phyloP scores from a whole-genome alignment of 2,329 filamentous ascomycete species.

The Xylariaceae sp. region DNA sequence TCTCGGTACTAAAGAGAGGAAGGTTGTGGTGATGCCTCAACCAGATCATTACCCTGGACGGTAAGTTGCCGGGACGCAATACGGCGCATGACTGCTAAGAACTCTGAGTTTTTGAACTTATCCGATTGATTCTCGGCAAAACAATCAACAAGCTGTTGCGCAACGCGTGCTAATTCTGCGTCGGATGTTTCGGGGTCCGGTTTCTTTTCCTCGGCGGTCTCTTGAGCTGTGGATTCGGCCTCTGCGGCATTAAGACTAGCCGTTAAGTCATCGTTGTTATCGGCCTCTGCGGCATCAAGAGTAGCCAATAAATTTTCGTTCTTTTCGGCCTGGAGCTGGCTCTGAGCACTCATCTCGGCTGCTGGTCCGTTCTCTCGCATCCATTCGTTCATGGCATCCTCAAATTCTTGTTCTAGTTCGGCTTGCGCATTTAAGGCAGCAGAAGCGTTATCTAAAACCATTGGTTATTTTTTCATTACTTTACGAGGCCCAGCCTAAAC shows the following conservation, averaged over 20 bases:
- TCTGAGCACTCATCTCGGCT: background rate
- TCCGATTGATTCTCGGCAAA: slow-evolving; percentile 64
- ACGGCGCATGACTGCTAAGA: slow-evolving; percentile 71
- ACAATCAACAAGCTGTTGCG: slow-evolving; percentile 64
- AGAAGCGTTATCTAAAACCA: background rate
- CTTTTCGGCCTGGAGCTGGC: slow-evolving; percentile 10
- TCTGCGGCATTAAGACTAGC: background rate
- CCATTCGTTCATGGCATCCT: slow-evolving; percentile 24
- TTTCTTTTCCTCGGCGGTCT: slow-evolving; percentile 22
- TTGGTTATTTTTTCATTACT: background rate
- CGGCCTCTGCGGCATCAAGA: too few species aligned
- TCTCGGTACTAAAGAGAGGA: background rate
- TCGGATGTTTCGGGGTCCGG: slow-evolving; percentile 38
- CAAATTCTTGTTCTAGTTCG: slow-evolving; percentile 17
- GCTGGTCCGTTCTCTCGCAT: slow-evolving; percentile 19
- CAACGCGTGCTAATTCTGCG: slow-evolving; percentile 68
- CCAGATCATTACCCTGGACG: slow-evolving; percentile 66
- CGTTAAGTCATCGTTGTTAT: background rate
- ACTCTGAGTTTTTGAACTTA: slow-evolving; percentile 76
- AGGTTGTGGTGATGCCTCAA: slow-evolving; percentile 33
- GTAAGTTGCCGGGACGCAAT: slow-evolving; percentile 68
- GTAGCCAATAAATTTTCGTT: background rate
- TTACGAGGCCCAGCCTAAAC: too few species aligned
- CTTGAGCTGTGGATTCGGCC: background rate
- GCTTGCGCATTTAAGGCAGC: slow-evolving; percentile 3